Base-by-base conservation (phyloP, 768 basidiomycete species). In the Boletales sp. region DNA sequence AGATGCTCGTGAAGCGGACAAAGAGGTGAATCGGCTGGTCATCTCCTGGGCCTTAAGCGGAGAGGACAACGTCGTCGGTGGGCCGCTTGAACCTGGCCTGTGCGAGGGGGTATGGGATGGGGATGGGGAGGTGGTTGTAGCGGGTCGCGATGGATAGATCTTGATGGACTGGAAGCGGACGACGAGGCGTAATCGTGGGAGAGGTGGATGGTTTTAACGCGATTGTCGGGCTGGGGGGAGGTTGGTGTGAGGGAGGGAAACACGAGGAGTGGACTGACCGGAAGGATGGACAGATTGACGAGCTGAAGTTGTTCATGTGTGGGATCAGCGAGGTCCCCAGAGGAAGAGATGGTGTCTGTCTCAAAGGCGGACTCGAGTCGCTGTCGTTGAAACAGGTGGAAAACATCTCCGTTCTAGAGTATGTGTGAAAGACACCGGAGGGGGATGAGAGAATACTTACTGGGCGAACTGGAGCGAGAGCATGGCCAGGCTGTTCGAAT, bases 1-100 rank as follows among this genome's bases (percentile, higher is more conserved):
- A 80, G 46, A 69, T 71, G 60, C 77, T 81, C 12, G 74, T 77
- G 57, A 80, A 87, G 14, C 86, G 82, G 17, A 86, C 60, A 38
- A 82, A 69, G 15, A 86, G 64, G 54, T 75, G 75, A 47, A 87
- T 70, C 21, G 8, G 24, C 15, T 11, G n/a, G 15, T 8, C 2
- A 8, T 43, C 17, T 11, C 35, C 29, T 0, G 44, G 0, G 12
- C 45, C 63, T 51, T 74, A 72, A 3, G 66, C 55, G 39, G 62
- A 62, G 34, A 82, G 65, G 27, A 69, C 64, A 53, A 79, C 70
- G 29, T 68, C 76, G 63, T 84, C 83, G 37, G 84, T 68, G n/a
- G 68, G 71, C 79, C 80, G 84, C 39, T 71, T 79, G 72, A 80
- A 83, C 45, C 66, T 62, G 65, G 79, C 70, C 29, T 64, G 65